phyloP scores from a whole-genome alignment of 805 yeast genomes.

The Wickerhamomyces hampshirensis region DNA sequence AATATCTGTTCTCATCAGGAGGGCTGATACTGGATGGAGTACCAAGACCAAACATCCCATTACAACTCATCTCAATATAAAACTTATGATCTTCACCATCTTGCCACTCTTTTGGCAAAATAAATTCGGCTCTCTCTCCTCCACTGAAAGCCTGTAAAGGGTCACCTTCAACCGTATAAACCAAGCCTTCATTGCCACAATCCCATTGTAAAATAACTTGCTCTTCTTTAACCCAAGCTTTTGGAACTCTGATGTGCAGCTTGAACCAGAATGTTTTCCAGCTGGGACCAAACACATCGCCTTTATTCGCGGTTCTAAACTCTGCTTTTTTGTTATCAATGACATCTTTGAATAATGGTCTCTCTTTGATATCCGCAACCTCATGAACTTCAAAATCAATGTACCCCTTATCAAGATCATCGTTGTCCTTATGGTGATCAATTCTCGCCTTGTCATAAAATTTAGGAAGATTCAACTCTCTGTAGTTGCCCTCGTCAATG shows the following conservation, averaged over 20 bases:
- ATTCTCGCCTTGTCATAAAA: constrained; percentile 64
- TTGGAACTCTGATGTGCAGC: constrained; percentile 59
- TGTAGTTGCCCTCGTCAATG: constrained; percentile 74
- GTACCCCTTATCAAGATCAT: constrained; percentile 33
- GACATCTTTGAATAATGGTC: constrained; percentile 40
- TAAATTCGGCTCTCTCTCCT: constrained; percentile 72
- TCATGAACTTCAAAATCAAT: constrained; percentile 63
- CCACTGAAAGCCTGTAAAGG: constrained; percentile 85
- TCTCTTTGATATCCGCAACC: constrained; percentile 54
- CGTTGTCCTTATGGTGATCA: constrained; percentile 32
- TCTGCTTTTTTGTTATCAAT: constrained; percentile 21
- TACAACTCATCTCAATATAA: constrained; percentile 87
- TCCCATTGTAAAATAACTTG: constrained; percentile 77
- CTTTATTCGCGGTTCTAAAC: constrained; percentile 57
- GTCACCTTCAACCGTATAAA: constrained; percentile 60
- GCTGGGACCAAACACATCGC: constrained; percentile 84
- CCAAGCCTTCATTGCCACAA: constrained; percentile 78
- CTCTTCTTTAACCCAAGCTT: constrained; percentile 36
- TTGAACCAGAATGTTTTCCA: constrained; percentile 98
- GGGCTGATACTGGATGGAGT: constrained; percentile 55
- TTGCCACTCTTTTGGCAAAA: constrained; percentile 53
- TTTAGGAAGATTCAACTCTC: constrained; percentile 68
- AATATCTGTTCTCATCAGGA: constrained; percentile 69
- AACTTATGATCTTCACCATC: constrained; percentile 54
- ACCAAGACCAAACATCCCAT: constrained; percentile 88